A percentile compares a stretch with the other conserved stretches of the same genome.
These are phyloP conservation scores for Neurospora crassa DNA, from an alignment of 2,329 filamentous ascomycete genomes.

Conservation along the genomic window DNA sequence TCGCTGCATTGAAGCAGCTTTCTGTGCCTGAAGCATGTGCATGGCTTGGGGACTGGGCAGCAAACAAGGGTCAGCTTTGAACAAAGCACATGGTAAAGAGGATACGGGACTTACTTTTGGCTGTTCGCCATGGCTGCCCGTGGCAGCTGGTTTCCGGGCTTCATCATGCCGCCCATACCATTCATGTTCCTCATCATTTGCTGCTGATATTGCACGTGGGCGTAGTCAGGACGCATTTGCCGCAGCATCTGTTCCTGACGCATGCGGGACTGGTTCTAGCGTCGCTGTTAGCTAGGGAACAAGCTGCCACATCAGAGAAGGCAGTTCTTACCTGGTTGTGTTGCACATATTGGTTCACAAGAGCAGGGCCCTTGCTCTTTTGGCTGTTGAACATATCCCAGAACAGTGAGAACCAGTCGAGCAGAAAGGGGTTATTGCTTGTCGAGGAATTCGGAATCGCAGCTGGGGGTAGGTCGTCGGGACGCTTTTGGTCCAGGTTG, in stretches of 20 bases:
- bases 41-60: conserved; percentile 53
- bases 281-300: conserved; percentile 17
- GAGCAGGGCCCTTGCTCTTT: conserved; percentile 57
- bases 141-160: conserved; percentile 54
- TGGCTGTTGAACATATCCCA: conserved; percentile 92
- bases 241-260: conserved; percentile 69
- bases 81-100: background rate
- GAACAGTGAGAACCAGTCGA: conserved; percentile 95
- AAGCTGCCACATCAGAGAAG: conserved; percentile 2
- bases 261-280: conserved; percentile 56
- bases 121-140: conserved; percentile 73
- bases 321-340: conserved; percentile 64
- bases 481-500: conserved; percentile 62
- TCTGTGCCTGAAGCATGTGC: conserved; percentile 62
- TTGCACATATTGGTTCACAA: conserved; percentile 65
- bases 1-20: conserved; percentile 66
- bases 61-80: conserved; percentile 9
- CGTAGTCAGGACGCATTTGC: conserved; percentile 53
- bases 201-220: conserved; percentile 44
- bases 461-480: conserved; percentile 60
- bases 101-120: conserved; percentile 48
- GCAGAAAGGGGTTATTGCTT: conserved; percentile 74
- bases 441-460: conserved; percentile 54
- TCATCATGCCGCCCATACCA: conserved; percentile 48
- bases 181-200: conserved; percentile 60